phyloP scores from a whole-genome alignment of 2,329 filamentous ascomycete genomes.

The Penicillium griseofulvum region DNA sequence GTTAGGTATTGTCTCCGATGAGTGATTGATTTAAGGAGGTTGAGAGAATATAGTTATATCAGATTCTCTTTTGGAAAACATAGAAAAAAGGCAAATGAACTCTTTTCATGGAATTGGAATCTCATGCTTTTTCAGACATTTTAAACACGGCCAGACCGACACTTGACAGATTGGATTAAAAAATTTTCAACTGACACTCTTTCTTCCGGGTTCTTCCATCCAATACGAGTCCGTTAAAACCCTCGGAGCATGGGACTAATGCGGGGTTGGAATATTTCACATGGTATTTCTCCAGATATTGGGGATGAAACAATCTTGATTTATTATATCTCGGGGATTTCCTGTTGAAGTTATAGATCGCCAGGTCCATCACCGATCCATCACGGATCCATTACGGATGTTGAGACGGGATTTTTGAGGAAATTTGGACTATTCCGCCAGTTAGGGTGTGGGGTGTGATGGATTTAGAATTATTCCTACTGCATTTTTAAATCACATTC shows the following conservation, averaged over 20 bases:
- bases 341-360: not conserved
- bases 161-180: not conserved
- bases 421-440: not conserved
- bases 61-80: not conserved
- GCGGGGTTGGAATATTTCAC: slow-evolving; percentile 15
- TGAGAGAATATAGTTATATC: not conserved
- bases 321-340: not conserved
- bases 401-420: not conserved
- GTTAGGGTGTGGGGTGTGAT: not conserved
- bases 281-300: not conserved
- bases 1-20: not conserved
- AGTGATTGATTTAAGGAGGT: not conserved
- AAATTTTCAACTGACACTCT: not conserved
- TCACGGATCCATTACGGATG: not conserved
- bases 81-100: not conserved
- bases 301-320: not conserved
- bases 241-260: slow-evolving; percentile 9
- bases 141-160: slow-evolving; percentile 18
- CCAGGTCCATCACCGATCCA: not conserved
- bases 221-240: slow-evolving; percentile 21
- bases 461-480: not conserved
- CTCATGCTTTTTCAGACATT: slow-evolving; percentile 9
- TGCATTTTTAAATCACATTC: no score
- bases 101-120: not conserved
- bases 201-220: slow-evolving; percentile 19